Percentiles rank a stretch among this genome's conserved stretches.
These are phyloP conservation scores for Hypoxylon subgilvum DNA, from an alignment of 495 filamentous ascomycete species.

Conservation along the genomic window DNA sequence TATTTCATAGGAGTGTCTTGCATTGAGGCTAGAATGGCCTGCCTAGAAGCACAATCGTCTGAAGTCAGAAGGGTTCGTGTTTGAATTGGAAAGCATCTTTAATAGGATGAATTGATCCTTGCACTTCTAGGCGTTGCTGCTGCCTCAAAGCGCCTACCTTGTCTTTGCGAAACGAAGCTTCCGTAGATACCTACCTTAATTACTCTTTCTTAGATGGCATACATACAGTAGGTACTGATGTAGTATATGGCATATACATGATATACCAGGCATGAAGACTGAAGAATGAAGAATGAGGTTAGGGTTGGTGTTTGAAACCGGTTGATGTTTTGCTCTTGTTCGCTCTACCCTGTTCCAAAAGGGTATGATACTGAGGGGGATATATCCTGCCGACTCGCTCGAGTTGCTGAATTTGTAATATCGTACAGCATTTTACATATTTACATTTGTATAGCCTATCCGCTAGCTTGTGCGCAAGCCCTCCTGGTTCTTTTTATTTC, in stretches of 20 bases:
- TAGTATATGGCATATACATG: not conserved
- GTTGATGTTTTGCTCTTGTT: constrained; percentile 1
- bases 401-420: too few relatives aligned
- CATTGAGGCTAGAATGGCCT: constrained; percentile 4
- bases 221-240: not conserved
- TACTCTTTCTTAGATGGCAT: too few relatives aligned
- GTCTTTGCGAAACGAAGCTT: too few relatives aligned
- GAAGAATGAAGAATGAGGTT: too few relatives aligned
- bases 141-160: too few relatives aligned
- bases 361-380: too few relatives aligned
- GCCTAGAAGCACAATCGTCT: constrained; percentile 2
- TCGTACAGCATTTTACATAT: too few relatives aligned
- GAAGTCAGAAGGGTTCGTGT: not conserved
- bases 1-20: constrained; percentile 21
- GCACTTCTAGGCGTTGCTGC: too few relatives aligned
- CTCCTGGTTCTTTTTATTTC: not conserved
- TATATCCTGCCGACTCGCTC: too few relatives aligned
- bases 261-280: too few relatives aligned
- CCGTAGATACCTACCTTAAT: not conserved
- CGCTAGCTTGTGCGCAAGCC: not conserved
- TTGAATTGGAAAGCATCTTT: too few relatives aligned
- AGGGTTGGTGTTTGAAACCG: constrained; percentile 1
- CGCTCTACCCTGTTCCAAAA: not conserved
- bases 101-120: too few relatives aligned
- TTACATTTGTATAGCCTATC: not conserved